A percentile compares a stretch with the other conserved stretches of the same genome.
Evolutionary conservation across 2,329 filamentous ascomycete genomes (phyloP).

Genomic region (Sporothrix euskadiensis): DNA sequence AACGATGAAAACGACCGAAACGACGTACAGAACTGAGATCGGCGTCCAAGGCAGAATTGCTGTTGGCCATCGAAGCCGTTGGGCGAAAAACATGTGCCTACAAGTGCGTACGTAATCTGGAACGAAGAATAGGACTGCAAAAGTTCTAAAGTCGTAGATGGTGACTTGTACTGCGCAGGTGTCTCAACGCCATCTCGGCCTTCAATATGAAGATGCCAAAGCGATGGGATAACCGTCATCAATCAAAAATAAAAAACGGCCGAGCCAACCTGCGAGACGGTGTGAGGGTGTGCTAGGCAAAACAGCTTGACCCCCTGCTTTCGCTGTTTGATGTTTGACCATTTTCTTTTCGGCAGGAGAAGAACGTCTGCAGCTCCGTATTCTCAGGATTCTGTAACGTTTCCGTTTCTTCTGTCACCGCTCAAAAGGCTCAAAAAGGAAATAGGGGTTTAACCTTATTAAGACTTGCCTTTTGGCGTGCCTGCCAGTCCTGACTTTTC

Average conservation of each 20-base stretch:
- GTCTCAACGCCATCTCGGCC: background rate
- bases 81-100: background rate
- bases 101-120: slow-evolving; percentile 7
- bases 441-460: slow-evolving; percentile 12
- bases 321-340: slow-evolving; percentile 3
- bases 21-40: background rate
- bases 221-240: background rate
- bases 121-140: background rate
- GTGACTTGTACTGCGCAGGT: background rate
- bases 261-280: background rate
- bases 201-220: background rate
- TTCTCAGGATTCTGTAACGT: background rate
- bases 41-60: background rate
- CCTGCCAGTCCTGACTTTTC: no score
- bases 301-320: background rate
- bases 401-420: background rate
- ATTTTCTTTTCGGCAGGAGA: background rate
- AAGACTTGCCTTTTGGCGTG: background rate
- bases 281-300: background rate
- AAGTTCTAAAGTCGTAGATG: background rate
- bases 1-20: background rate
- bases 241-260: background rate
- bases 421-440: background rate
- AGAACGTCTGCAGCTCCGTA: background rate
- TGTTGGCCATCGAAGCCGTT: background rate